Base-by-base conservation (phyloP, 1,284 basidiomycete species). In the Cryptococcus sp. region DNA sequence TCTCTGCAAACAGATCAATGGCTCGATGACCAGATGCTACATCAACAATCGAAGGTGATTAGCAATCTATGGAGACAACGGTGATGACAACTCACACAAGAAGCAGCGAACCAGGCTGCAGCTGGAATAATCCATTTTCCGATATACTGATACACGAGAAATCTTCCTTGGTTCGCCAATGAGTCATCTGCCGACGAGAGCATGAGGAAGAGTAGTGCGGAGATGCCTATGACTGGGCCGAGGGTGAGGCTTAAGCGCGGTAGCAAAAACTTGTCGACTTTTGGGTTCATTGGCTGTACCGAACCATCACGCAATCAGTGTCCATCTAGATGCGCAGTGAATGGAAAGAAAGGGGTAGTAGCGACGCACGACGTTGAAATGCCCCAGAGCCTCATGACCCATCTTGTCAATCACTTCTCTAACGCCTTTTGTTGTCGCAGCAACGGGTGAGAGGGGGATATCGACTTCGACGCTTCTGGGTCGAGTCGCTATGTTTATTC, bases 11-110 rank as follows among this genome's bases (percentile, higher is more conserved):
- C 65, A 47, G 34, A 62, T 55, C 15, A 58, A 25, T 2, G 64
- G 59, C 46, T 68, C 64, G 13, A 63, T 45, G 8, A 59, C 49
- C 0, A 61, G n/a, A 49, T 68, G 66, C 66, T 68, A 44, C 38
- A 17, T 16, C 23, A 11, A 15, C 19, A 6, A n/a, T 54, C 44
- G 39, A 13, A 10, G 25, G 11, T 39, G 37, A 47, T 48, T 40
- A 23, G 39, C 44, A 41, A 44, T 25, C 8, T 44, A 22, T 3
- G 43, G 3, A 45, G 25, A 49, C 8, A 23, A 51, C 19, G 17
- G 19, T 17, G 7, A 19, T 13, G 29, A 34, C 3, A 2, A 70
- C 74, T 60, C 45, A 76, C 74, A 57, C 61, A 60, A 26, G 59
- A 37, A 11, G 59, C 62, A 3, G 65, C 61, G 52, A 74, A 62